Base-by-base conservation (phyloP, 495 filamentous ascomycete genomes). In the Parathielavia appendiculata region DNA sequence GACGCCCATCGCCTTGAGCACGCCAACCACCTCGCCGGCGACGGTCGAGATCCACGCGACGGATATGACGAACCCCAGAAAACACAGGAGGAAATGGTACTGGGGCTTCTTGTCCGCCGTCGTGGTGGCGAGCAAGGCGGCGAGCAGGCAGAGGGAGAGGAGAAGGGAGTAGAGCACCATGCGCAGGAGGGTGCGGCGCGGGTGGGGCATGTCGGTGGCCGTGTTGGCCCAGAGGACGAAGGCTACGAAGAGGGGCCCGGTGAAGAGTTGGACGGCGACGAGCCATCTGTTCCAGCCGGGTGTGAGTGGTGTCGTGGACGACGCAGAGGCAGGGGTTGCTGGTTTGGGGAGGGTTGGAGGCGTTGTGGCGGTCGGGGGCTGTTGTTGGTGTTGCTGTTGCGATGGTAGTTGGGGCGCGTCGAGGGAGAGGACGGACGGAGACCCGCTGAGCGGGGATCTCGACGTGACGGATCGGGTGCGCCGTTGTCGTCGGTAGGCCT, bases 41-140 rank as follows among this genome's bases (percentile, higher is more conserved):
- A 99, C 90, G 13, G 91, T 96, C 20, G 87, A 90, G 60, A 99
- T 97, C 95, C 95, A 99, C 23, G 89, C 85, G 23, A 97, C 92
- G 54, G 83, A 81, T 56, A 99, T 92, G 10, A 86, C 71, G 68
- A 99, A 99, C n/a, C 95, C 95, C 0, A 92, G 73, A 63, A 95
- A 88, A 70, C 90, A 92, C 43, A 97, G 79, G 13, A 91, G 69
- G 43, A 83, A 83, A 35, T 90, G 85, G 74, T 86, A 89, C 52
- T 76, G 72, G 8, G 81, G 89, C 48, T 80, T 84, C 49, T 69
- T 75, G 63, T 71, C 72, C 13, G 77, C 73, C 23, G 76, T 79
- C 6, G 89, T 91, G 20, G 82, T 80, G 14, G 84, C 52, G 5
- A 92, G 65, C 20, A 98, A 74, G 0, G 81, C 69, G 13, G 66